Conservation (phyloP, 768 basidiomycete genomes). For the Lactarius sanguifluus region DNA sequence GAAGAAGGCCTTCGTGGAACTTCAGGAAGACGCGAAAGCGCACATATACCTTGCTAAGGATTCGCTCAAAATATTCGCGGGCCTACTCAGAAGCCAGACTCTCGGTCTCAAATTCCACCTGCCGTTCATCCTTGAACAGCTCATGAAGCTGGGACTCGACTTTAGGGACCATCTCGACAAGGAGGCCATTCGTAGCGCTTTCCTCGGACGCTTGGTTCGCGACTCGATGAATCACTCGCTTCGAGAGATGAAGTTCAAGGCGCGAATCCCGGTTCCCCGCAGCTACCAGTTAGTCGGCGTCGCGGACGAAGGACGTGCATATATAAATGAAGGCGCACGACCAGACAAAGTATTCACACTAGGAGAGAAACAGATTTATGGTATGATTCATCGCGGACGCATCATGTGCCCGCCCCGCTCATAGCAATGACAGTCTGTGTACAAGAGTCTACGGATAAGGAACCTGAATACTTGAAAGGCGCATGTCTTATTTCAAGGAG, state of each 20-base stretch:
- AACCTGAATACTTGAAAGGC: slow-evolving; percentile 12
- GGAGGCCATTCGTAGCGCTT: slow-evolving; percentile 50
- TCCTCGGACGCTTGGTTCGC: slow-evolving; percentile 56
- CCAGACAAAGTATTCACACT: slow-evolving; percentile 22
- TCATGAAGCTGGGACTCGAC: slow-evolving; percentile 51
- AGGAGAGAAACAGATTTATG: slow-evolving; percentile 17
- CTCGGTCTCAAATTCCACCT: slow-evolving; percentile 52
- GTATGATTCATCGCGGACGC: not conserved
- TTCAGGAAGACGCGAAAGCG: slow-evolving; percentile 61
- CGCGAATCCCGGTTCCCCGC: slow-evolving; percentile 68
- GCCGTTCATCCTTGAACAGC: slow-evolving; percentile 48
- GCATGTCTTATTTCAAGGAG: slow-evolving; percentile 33
- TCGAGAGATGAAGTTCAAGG: slow-evolving; percentile 71
- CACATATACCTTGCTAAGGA: slow-evolving; percentile 60
- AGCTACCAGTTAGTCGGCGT: slow-evolving; percentile 75
- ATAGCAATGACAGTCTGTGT: slow-evolving; percentile 21
- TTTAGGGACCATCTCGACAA: slow-evolving; percentile 40
- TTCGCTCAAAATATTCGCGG: slow-evolving; percentile 48
- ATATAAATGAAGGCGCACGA: slow-evolving; percentile 19
- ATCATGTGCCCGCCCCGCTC: not conserved
- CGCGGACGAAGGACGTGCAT: slow-evolving; percentile 64
- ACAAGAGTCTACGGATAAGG: slow-evolving; percentile 21
- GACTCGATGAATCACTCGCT: slow-evolving; percentile 64
- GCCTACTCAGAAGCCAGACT: slow-evolving; percentile 49
- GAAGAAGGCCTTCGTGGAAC: slow-evolving; percentile 52